Evolutionary conservation across 2,329 filamentous ascomycete genomes (phyloP), one percentile per base, ranked within the genome.

Genomic region (Magnaporthiopsis rhizophila): DNA sequence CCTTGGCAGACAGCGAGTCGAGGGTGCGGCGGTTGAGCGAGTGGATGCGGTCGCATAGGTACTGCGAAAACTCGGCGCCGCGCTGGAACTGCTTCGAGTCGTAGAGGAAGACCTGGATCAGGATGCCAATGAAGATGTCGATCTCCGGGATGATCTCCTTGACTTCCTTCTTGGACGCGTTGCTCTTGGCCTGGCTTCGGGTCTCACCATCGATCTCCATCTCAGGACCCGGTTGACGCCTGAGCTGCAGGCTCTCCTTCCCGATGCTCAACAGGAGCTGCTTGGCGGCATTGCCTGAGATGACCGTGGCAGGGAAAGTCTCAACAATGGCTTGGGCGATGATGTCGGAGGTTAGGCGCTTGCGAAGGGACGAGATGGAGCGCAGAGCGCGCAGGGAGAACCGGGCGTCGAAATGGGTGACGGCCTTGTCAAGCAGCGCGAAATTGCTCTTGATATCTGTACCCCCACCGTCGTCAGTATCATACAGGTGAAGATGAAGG

Each of bases 401-500:
- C 81, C 95, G 89, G 66, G 93, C 87, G 79, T 99, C 95, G 77
- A 98, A 99, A 71, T 96, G 87, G 69, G 88, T 84, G 68, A 99
- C 94, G 69, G 93, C 95, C 72, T 92, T 90, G 73, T 97, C 93
- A 73, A 99, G 85, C 69, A 99, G 85, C 63, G 87, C 86, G 74
- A 97, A 97, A 79, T 96, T 97, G 83, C 86, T 89, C 79, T 93
- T 95, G 80, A 99, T 96, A 77, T 97, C 95, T 98, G 74, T 56
- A 65, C 66, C 26, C 18, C 13, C 30, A 7, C 28, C 60, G 56
- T 61, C 56, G 66, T 73, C 64, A 74, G 71, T 26, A 36, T 56
- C 32, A 26, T 18, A 59, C 12, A 15, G 59, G 7, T 18, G 57
- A 56, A 21, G 2, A 59, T 61, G 24, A 32, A 57, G 24, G 24